Conservation (phyloP, 352 stramenopile genomes). For the Globisporangium perplexum region DNA sequence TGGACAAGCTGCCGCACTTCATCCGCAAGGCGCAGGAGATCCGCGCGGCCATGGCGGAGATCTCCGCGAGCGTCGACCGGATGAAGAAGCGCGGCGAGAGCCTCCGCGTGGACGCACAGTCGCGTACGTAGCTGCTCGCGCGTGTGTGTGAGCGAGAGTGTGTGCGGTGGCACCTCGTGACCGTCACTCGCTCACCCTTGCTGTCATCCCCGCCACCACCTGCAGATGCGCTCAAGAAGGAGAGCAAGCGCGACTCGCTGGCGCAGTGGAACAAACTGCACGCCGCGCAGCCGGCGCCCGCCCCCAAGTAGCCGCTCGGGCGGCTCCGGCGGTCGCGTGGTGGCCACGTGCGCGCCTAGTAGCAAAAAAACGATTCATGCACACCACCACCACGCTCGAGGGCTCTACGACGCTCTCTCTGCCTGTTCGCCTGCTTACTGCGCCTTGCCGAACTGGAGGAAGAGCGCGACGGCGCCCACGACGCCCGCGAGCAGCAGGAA, state of each 20-base stretch:
- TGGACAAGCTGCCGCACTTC: conserved; percentile 70
- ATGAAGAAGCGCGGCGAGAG: conserved; percentile 70
- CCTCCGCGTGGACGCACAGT: conserved; percentile 72
- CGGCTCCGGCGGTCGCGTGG: too few relatives aligned
- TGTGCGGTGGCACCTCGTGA: too few relatives aligned
- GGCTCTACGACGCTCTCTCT: too few relatives aligned
- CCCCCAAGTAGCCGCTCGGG: background rate
- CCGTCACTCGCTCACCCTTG: too few relatives aligned
- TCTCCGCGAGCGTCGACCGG: conserved; percentile 45
- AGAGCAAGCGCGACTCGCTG: conserved; percentile 65
- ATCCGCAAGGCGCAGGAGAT: conserved; percentile 60
- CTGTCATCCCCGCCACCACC: too few relatives aligned
- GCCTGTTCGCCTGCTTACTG: conserved; percentile 10
- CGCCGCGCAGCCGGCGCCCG: conserved; percentile 29
- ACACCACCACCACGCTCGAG: background rate
- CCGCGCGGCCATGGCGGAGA: conserved; percentile 53
- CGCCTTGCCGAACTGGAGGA: conserved; percentile 42
- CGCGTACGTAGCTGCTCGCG: conserved; percentile 31
- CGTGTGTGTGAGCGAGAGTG: background rate
- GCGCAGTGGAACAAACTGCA: conserved; percentile 79
- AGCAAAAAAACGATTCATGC: too few relatives aligned
- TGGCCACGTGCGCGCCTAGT: too few relatives aligned
- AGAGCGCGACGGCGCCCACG: conserved; percentile 48
- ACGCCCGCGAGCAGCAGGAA: conserved; percentile 45
- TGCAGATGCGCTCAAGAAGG: conserved; percentile 79